Evolutionary conservation across 176 grass and related monocot genomes (phyloP).

Genomic region (Tillandsia fasciculata): DNA sequence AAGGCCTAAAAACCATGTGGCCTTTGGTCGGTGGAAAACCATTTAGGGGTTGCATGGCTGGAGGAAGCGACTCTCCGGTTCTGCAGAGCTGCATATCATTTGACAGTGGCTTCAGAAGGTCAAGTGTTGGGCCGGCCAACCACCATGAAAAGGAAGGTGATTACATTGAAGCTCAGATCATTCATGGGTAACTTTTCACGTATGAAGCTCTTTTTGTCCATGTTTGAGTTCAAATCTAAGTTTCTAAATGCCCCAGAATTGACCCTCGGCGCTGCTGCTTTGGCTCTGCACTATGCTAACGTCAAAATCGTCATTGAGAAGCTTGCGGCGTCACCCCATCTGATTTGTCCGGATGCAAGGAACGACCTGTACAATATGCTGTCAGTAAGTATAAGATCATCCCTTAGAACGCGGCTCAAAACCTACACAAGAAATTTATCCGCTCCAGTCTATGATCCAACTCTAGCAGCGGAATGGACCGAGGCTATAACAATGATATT

Average conservation of each 20-base stretch:
- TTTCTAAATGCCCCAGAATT: constrained; percentile 19
- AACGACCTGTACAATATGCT: constrained; percentile 68
- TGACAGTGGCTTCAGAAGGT: constrained; percentile 15
- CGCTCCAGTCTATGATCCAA: constrained; percentile 23
- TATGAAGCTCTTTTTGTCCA: constrained; percentile 16
- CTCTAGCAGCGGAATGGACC: constrained; percentile 47
- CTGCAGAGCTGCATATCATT: constrained; percentile 27
- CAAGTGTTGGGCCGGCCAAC: constrained; percentile 4
- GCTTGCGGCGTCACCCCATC: constrained; percentile 31
- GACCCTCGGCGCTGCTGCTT: constrained; percentile 39
- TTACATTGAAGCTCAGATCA: background rate
- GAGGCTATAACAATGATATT: constrained; percentile 45
- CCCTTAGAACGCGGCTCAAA: constrained; percentile 39
- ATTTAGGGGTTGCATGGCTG: constrained; percentile 45
- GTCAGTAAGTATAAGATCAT: constrained; percentile 25
- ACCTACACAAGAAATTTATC: background rate
- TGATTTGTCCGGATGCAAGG: constrained; percentile 47
- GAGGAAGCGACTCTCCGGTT: constrained; percentile 25
- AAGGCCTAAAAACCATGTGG: constrained; percentile 45
- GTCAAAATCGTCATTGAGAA: constrained; percentile 53
- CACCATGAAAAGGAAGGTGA: background rate
- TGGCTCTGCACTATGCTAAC: constrained; percentile 60
- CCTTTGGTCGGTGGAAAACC: constrained; percentile 16
- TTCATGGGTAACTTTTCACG: background rate
- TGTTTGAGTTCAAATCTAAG: constrained; percentile 19